Evolutionary conservation across 1,284 basidiomycete species (phyloP).

Genomic region (Paramarasmius palmivorus): DNA sequence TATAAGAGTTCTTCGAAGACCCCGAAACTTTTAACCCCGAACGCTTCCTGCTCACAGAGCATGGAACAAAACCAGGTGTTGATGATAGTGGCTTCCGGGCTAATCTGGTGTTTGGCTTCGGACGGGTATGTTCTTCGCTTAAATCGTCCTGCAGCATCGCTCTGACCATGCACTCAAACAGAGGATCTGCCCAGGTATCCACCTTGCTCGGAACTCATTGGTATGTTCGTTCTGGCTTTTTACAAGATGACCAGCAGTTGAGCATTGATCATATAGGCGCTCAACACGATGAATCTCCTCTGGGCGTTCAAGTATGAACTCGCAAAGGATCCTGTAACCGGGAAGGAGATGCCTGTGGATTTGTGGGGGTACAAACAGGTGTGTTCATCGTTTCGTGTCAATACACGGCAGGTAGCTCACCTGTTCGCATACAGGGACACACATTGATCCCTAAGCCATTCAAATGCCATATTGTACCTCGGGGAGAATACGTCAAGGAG

Average conservation of each 20-base stretch:
- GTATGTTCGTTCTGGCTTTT: background rate
- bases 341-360: background rate
- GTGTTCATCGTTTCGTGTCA: background rate
- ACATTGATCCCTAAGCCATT: background rate
- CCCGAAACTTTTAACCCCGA: no score
- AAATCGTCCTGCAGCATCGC: background rate
- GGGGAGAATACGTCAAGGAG: background rate
- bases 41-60: no score
- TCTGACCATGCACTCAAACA: background rate
- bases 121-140: background rate
- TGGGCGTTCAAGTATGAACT: slow-evolving; percentile 10
- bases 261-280: background rate
- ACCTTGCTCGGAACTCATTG: slow-evolving; percentile 2
- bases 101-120: no score
- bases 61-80: no score
- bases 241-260: background rate
- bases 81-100: no score
- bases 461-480: slow-evolving; percentile 6
- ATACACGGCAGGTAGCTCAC: no score
- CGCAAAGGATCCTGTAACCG: background rate
- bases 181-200: slow-evolving; percentile 9
- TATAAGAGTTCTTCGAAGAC: no score
- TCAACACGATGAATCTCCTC: slow-evolving; percentile 11
- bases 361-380: background rate
- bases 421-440: background rate